Evolutionary conservation across 176 grass and related monocot genomes (phyloP).

Genomic region (Puccinellia tenuiflora): DNA sequence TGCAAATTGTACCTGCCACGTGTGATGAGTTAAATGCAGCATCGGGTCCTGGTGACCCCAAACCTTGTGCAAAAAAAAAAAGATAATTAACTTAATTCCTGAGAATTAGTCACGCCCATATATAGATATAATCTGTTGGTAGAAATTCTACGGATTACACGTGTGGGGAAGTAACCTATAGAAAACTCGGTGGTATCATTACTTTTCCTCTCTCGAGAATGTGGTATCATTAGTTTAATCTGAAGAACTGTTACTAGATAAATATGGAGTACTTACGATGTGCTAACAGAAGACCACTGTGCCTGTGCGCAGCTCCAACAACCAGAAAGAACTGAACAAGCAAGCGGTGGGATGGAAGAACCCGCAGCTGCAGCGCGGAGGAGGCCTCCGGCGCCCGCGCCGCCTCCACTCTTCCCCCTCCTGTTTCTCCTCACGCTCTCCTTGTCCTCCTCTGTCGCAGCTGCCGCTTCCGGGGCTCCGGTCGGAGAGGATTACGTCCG

Average conservation of each 20-base stretch:
- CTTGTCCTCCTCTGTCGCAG: background rate
- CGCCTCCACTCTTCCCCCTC: background rate
- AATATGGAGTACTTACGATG: background rate
- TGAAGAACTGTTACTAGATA: background rate
- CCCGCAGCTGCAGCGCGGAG: background rate
- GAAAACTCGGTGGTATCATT: background rate
- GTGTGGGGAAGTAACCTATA: background rate
- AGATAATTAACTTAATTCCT: too few species aligned
- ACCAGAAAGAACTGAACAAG: background rate
- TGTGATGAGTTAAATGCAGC: too few species aligned
- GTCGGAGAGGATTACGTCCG: conserved; percentile 64
- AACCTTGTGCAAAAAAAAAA: too few species aligned
- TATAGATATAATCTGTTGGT: too few species aligned
- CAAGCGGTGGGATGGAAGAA: conserved; percentile 10
- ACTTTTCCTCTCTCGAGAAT: too few species aligned
- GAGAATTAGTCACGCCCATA: too few species aligned
- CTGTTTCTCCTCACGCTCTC: conserved; percentile 1
- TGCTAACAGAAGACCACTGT: background rate
- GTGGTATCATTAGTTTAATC: background rate
- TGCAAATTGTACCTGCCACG: too few species aligned
- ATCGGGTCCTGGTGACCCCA: too few species aligned
- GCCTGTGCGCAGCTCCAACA: background rate
- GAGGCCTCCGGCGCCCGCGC: background rate
- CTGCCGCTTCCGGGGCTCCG: background rate
- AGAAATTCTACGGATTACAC: too few species aligned